phyloP scores from a whole-genome alignment of 2,329 filamentous ascomycete genomes.

The Grosmannia huntii region DNA sequence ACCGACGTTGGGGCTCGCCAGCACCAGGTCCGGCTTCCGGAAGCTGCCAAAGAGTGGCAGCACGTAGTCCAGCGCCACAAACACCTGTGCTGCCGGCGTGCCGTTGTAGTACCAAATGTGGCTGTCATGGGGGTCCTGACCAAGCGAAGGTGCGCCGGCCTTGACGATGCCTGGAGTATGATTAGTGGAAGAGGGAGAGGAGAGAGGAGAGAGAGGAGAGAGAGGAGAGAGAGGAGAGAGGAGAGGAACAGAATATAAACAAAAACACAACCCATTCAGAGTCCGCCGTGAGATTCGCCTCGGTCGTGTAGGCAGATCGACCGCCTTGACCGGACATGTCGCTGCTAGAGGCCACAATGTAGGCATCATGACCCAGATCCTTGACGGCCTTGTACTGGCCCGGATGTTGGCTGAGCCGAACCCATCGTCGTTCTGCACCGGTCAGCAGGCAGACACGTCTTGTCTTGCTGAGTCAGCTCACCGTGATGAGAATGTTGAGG shows the following conservation, averaged over 20 bases:
- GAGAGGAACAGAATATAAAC: no score
- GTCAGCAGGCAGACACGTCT: neutral
- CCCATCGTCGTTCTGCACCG: conserved; percentile 22
- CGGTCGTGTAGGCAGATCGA: conserved; percentile 28
- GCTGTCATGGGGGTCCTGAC: conserved; percentile 35
- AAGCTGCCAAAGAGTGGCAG: conserved; percentile 35
- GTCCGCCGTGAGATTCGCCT: conserved; percentile 25
- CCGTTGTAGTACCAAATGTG: conserved; percentile 51
- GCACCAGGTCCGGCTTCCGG: conserved; percentile 36
- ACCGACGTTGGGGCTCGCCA: conserved; percentile 44
- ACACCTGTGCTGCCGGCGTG: conserved; percentile 41
- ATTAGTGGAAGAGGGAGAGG: no score
- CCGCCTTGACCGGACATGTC: conserved; percentile 33
- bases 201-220: no score
- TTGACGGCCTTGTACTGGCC: conserved; percentile 28
- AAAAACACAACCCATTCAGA: conserved; percentile 23
- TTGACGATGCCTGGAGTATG: conserved; percentile 29
- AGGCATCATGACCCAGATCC: conserved; percentile 47
- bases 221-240: no score
- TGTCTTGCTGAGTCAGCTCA: neutral
- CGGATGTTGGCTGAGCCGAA: conserved; percentile 28
- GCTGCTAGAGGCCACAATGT: conserved; percentile 27
- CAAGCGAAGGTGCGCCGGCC: conserved; percentile 32
- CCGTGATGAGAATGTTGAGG: conserved; percentile 9
- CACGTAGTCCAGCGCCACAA: conserved; percentile 43